Conservation (phyloP, 208 protist genomes). For the Crithidia thermophila region DNA sequence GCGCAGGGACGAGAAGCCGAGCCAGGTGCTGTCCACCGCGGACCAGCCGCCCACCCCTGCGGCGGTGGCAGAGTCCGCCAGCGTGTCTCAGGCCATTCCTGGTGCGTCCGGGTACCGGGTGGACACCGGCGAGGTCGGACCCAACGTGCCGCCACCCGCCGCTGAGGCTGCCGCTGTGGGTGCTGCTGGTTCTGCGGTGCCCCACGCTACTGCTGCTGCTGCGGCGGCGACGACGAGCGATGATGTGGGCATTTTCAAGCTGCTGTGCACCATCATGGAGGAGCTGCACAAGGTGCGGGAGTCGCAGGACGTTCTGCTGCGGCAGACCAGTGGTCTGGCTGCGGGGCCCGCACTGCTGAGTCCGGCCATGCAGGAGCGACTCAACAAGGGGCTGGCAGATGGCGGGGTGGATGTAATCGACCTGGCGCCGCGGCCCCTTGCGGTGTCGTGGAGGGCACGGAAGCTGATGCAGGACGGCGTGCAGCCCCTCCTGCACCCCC, state of each 20-base stretch:
- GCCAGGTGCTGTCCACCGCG: constrained; percentile 26
- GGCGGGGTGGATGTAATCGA: constrained; percentile 64
- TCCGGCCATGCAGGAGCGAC: constrained; percentile 45
- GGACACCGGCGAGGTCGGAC: too few relatives aligned
- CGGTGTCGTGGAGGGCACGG: constrained; percentile 74
- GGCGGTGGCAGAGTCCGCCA: not conserved
- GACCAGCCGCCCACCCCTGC: constrained; percentile 2
- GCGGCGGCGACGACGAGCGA: constrained; percentile 2
- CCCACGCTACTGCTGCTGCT: not conserved
- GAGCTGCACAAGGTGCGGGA: constrained; percentile 81
- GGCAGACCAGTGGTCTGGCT: constrained; percentile 12
- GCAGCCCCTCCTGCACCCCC: constrained; percentile 81
- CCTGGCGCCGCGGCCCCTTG: constrained; percentile 61
- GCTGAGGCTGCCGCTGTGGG: not conserved
- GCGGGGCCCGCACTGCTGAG: constrained; percentile 29
- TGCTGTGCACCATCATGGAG: constrained; percentile 85
- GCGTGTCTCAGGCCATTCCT: not conserved
- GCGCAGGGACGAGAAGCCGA: not conserved
- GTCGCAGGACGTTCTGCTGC: constrained; percentile 65
- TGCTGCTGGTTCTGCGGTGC: not conserved
- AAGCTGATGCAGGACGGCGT: constrained; percentile 58
- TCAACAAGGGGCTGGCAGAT: constrained; percentile 55
- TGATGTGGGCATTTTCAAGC: constrained; percentile 65
- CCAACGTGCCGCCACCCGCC: not conserved
- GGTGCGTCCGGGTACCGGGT: too few relatives aligned